These are phyloP conservation scores for Trametes punicea DNA, from an alignment of 768 basidiomycete genomes.

Conservation along the genomic window DNA sequence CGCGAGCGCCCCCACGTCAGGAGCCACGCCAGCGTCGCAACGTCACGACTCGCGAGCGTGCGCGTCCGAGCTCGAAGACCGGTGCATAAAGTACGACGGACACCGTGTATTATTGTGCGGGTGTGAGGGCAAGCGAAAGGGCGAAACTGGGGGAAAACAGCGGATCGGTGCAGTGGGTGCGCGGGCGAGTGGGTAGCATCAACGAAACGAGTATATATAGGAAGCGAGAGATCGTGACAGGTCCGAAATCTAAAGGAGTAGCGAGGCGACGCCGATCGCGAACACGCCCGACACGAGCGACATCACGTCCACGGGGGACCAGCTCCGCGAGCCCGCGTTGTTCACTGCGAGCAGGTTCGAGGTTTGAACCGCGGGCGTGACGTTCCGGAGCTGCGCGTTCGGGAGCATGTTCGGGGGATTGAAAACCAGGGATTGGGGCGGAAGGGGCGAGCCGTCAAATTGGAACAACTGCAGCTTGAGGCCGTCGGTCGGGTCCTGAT, in stretches of 20 bases:
- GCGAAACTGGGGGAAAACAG: background rate
- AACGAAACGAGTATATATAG: background rate
- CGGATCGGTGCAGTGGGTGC: background rate
- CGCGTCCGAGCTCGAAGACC: background rate
- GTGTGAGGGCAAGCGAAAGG: background rate
- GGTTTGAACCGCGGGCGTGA: slow-evolving; percentile 30
- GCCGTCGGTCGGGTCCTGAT: slow-evolving; percentile 56
- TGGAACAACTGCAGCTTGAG: slow-evolving; percentile 74
- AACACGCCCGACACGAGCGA: slow-evolving; percentile 8
- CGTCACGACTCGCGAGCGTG: too few species aligned
- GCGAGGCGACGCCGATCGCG: slow-evolving; percentile 11
- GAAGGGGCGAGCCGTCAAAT: slow-evolving; percentile 72
- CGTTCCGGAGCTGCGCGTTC: slow-evolving; percentile 60
- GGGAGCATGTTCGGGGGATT: slow-evolving; percentile 85
- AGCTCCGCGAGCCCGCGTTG: slow-evolving; percentile 13
- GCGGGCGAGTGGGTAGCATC: background rate
- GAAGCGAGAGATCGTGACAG: background rate
- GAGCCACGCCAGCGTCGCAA: background rate
- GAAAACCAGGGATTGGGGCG: slow-evolving; percentile 68
- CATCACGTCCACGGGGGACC: slow-evolving; percentile 10
- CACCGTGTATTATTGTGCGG: background rate
- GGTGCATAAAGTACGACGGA: background rate
- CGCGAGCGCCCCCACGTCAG: background rate
- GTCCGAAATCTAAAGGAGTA: slow-evolving; percentile 14
- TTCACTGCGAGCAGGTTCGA: background rate